Base-by-base conservation (phyloP, 129 eudicot genomes). In the Escallonia herrerae region DNA sequence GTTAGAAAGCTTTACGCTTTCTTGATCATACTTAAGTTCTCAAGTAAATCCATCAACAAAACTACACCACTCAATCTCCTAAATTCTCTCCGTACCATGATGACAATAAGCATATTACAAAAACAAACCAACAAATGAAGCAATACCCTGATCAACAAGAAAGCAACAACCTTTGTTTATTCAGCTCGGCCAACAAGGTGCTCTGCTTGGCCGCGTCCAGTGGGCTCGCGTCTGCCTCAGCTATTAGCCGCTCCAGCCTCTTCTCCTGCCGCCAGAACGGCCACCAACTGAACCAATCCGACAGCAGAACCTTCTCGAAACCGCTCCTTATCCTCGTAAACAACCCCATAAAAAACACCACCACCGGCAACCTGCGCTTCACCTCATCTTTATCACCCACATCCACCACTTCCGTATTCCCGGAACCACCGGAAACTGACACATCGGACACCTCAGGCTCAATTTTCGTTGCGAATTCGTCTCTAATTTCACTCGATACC, bases 171-270 rank as follows among this genome's bases (percentile, higher is more conserved):
- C 89, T 86, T 65, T 86, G 86, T 57, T 86, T 93, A 79, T 89
- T 89, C 13, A 93, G 99, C 67, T 89, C 96, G 40, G 77, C 84
- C 79, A 93, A 77, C 71, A 93, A 81, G 60, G 75, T 84, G 73
- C 77, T 73, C 76, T 93, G 99, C 74, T 74, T 79, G 6, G 72
- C 72, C 7, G 91, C 87, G 72, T 89, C 96, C 75, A 45, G 80
- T 0, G 96, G 99, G 74, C 89, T 74, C 4, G 85, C 82, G 74
- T 93, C 95, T 0, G 99, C 96, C 66, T 89, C 93, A 0, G 79
- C 76, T 42, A 81, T 69, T 87, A 93, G 76, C 58, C 80, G 63
- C 65, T 86, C 87, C 47, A 89, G 72, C 45, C 76, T 74, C 71
- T 84, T 89, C 79, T 86, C 96, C 60, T 81, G 77, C 66, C 78